phyloP scores from a whole-genome alignment of 495 filamentous ascomycete species.

The Aspergillus saccharolyticus region DNA sequence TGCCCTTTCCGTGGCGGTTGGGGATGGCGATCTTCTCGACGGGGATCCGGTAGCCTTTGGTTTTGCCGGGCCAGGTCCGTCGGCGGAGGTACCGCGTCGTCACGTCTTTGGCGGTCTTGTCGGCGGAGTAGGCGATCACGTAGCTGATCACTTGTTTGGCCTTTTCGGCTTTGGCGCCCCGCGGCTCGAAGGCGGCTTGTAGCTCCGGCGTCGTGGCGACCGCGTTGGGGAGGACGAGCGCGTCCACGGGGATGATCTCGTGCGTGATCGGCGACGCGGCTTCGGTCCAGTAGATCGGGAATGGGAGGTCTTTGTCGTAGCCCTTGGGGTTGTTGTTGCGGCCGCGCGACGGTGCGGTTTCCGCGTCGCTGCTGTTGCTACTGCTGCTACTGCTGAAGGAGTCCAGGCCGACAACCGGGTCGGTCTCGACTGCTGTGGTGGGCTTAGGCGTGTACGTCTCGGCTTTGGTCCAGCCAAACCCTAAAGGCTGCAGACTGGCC shows the following conservation, averaged over 20 bases:
- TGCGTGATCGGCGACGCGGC: slow-evolving; percentile 74
- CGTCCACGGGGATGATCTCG: slow-evolving; percentile 72
- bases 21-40: slow-evolving; percentile 75
- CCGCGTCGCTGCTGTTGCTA: slow-evolving; percentile 11
- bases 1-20: slow-evolving; percentile 62
- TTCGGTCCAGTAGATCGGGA: slow-evolving; percentile 92
- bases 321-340: slow-evolving; percentile 22
- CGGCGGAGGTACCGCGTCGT: slow-evolving; percentile 86
- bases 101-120: slow-evolving; percentile 91
- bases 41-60: slow-evolving; percentile 77
- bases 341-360: slow-evolving; percentile 1
- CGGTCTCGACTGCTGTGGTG: neutral
- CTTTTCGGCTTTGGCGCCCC: slow-evolving; percentile 73
- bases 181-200: slow-evolving; percentile 73
- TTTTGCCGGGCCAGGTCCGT: slow-evolving; percentile 80
- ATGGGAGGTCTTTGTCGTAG: slow-evolving; percentile 65
- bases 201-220: slow-evolving; percentile 65
- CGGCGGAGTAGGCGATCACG: slow-evolving; percentile 76
- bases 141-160: slow-evolving; percentile 90
- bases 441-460: slow-evolving; percentile 56
- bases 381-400: slow-evolving; percentile 22
- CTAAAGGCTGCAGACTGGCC: slow-evolving; percentile 77
- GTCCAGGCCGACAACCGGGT: slow-evolving; percentile 14
- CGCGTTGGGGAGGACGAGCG: slow-evolving; percentile 61
- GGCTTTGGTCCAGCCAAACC: slow-evolving; percentile 84